Conservation (phyloP, 345 rosid species). For the Microthlaspi erraticum region DNA sequence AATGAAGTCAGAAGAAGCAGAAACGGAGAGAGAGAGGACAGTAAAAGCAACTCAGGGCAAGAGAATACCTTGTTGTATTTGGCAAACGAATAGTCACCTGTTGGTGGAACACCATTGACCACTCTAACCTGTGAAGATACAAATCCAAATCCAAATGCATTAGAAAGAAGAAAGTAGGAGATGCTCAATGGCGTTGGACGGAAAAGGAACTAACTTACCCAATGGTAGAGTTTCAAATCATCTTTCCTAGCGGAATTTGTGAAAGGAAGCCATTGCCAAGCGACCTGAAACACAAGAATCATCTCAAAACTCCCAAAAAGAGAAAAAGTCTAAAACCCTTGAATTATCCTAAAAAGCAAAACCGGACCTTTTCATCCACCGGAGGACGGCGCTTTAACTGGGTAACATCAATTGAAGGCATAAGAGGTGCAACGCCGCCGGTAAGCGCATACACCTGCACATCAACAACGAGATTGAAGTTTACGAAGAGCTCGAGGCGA, state of each 20-base stretch:
- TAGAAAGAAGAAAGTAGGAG: too few relatives aligned
- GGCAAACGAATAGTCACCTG: too few relatives aligned
- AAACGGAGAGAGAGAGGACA: not conserved
- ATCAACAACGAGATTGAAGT: slow-evolving; percentile 8
- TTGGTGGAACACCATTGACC: too few relatives aligned
- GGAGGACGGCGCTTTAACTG: slow-evolving; percentile 80
- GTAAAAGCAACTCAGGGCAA: not conserved
- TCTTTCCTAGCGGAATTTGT: too few relatives aligned
- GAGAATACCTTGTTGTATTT: too few relatives aligned
- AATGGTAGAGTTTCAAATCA: too few relatives aligned
- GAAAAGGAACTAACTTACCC: too few relatives aligned
- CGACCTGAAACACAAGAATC: too few relatives aligned
- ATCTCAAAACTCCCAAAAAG: not conserved
- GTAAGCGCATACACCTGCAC: slow-evolving; percentile 94
- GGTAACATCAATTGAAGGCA: slow-evolving; percentile 83
- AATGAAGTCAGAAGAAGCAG: slow-evolving; percentile 13
- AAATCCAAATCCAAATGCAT: too few relatives aligned
- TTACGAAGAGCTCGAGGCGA: not conserved
- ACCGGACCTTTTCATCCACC: slow-evolving; percentile 75
- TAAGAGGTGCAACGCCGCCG: slow-evolving; percentile 94
- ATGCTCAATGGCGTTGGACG: too few relatives aligned
- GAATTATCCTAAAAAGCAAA: not conserved
- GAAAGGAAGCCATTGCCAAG: too few relatives aligned
- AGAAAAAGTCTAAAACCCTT: not conserved
- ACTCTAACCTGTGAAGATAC: too few relatives aligned